Conservation (phyloP, 2,329 filamentous ascomycete genomes). For the Pyricularia sp. region DNA sequence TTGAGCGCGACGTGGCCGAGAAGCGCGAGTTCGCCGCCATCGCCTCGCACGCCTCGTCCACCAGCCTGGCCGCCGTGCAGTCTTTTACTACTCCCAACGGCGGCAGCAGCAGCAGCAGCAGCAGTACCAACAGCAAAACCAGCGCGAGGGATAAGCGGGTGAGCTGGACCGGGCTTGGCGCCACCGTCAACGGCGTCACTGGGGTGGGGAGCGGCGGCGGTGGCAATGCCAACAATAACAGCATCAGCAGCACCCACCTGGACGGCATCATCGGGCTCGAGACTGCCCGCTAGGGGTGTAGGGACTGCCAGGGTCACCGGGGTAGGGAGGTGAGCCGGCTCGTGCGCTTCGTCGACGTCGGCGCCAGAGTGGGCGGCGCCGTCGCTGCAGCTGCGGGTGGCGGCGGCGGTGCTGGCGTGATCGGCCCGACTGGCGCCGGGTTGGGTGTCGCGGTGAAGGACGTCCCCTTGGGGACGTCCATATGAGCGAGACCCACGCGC, state of each 20-base stretch:
- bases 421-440: neutral
- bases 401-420: neutral
- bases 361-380: slow-evolving; percentile 1
- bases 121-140: neutral
- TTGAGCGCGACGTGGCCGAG: slow-evolving; percentile 31
- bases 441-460: neutral
- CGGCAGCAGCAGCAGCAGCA: neutral
- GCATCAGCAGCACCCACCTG: slow-evolving; percentile 13
- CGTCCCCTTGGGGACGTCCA: neutral
- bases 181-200: neutral
- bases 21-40: slow-evolving; percentile 31
- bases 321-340: slow-evolving; percentile 24
- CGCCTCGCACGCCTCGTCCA: slow-evolving; percentile 18
- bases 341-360: slow-evolving; percentile 14
- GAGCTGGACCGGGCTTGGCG: neutral
- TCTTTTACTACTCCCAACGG: neutral
- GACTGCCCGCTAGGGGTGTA: slow-evolving; percentile 22
- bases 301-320: slow-evolving; percentile 20
- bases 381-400: neutral
- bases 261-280: slow-evolving; percentile 24
- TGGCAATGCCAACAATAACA: slow-evolving; percentile 19
- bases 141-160: slow-evolving; percentile 7
- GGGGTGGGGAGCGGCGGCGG: neutral
- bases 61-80: neutral
- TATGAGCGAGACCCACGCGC: neutral